These are phyloP conservation scores for Sarcodon sp. DNA, from an alignment of 768 basidiomycete genomes.

Conservation along the genomic window DNA sequence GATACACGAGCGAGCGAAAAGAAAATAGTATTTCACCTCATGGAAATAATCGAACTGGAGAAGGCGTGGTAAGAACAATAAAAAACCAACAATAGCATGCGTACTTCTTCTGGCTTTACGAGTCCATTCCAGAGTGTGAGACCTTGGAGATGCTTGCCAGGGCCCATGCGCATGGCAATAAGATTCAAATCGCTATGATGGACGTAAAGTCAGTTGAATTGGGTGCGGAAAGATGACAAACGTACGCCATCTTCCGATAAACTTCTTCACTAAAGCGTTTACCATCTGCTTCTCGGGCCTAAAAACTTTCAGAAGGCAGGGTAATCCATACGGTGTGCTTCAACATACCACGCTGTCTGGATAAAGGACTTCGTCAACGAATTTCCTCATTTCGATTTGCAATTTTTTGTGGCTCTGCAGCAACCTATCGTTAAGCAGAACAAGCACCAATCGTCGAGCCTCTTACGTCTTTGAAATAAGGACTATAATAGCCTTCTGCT, in stretches of 20 bases:
- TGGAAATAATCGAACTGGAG: conserved; percentile 81
- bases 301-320: neutral
- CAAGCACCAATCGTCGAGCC: too few relatives aligned
- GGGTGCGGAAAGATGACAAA: neutral
- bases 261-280: conserved; percentile 76
- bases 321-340: neutral
- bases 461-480: conserved; percentile 65
- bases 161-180: conserved; percentile 91
- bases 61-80: neutral
- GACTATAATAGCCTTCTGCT: conserved; percentile 51
- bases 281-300: conserved; percentile 70
- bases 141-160: conserved; percentile 79
- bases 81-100: neutral
- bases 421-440: neutral
- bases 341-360: conserved; percentile 21
- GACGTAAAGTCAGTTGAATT: conserved; percentile 1
- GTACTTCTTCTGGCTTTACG: conserved; percentile 60
- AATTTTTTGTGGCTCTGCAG: conserved; percentile 47
- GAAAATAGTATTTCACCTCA: conserved; percentile 27
- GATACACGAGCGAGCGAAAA: neutral
- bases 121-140: conserved; percentile 60
- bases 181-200: conserved; percentile 46
- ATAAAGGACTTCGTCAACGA: conserved; percentile 57
- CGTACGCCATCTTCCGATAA: conserved; percentile 73
- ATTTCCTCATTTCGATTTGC: conserved; percentile 44